A percentile compares a stretch with the other conserved stretches of the same genome.
phyloP scores from a whole-genome alignment of 176 grass and related monocot species.

The Miscanthus lutarioriparius region DNA sequence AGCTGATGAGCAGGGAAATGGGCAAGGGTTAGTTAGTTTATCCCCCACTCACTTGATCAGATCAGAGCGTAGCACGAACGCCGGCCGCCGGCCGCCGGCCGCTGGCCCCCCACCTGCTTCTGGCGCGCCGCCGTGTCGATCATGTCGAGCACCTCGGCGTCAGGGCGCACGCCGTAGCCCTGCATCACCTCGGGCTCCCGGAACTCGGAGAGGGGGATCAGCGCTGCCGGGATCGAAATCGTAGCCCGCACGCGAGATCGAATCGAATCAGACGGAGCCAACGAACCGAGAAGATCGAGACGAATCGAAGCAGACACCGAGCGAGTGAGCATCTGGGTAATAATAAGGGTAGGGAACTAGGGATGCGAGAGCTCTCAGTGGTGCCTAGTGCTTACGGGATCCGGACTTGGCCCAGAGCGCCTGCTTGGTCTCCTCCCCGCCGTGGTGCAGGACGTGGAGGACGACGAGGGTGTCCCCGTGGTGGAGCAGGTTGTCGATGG shows the following conservation, averaged over 20 bases:
- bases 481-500: slow-evolving; percentile 58
- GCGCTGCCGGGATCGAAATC: slow-evolving; percentile 44
- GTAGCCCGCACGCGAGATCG: too few relatives aligned
- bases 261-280: background rate
- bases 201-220: slow-evolving; percentile 85
- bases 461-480: slow-evolving; percentile 68
- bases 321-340: too few relatives aligned
- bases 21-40: background rate
- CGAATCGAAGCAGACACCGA: background rate
- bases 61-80: background rate
- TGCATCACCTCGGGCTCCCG: slow-evolving; percentile 60
- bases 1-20: slow-evolving; percentile 36
- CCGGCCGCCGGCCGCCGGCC: background rate
- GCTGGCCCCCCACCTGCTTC: slow-evolving; percentile 54
- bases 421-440: slow-evolving; percentile 52
- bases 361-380: background rate
- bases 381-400: slow-evolving; percentile 39
- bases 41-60: background rate
- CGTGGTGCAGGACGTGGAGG: slow-evolving; percentile 46
- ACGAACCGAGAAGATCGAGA: background rate
- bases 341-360: too few relatives aligned
- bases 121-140: slow-evolving; percentile 72
- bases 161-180: slow-evolving; percentile 54
- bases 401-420: slow-evolving; percentile 66
- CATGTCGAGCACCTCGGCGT: slow-evolving; percentile 82